These are phyloP conservation scores for Zangia roseola DNA, from an alignment of 768 basidiomycete species.

Conservation along the genomic window DNA sequence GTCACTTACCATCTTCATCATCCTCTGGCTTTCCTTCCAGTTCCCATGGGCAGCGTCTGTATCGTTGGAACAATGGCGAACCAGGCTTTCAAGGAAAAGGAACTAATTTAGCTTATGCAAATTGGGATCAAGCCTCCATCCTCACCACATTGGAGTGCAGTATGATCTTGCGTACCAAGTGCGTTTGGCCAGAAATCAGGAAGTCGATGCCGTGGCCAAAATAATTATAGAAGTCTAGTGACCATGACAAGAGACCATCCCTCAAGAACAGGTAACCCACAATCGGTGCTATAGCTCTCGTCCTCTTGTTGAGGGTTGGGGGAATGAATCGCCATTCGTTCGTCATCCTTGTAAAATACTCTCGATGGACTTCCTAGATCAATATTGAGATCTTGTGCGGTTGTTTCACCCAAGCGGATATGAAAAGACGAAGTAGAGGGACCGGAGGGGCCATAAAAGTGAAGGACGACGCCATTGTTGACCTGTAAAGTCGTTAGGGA, in stretches of 20 bases:
- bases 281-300: slow-evolving; percentile 50
- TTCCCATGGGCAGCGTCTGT: slow-evolving; percentile 91
- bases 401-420: slow-evolving; percentile 70
- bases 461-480: slow-evolving; percentile 67
- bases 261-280: slow-evolving; percentile 32
- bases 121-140: background rate
- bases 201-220: slow-evolving; percentile 91
- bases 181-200: slow-evolving; percentile 67
- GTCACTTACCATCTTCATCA: slow-evolving; percentile 68
- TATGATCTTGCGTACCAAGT: slow-evolving; percentile 80
- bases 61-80: slow-evolving; percentile 84
- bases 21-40: slow-evolving; percentile 78
- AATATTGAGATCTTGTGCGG: slow-evolving; percentile 75
- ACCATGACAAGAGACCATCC: slow-evolving; percentile 3
- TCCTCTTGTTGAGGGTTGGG: slow-evolving; percentile 41
- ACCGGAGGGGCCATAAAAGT: slow-evolving; percentile 59
- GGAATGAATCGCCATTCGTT: slow-evolving; percentile 82
- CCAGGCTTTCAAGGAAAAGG: slow-evolving; percentile 61
- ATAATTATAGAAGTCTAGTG: slow-evolving; percentile 86
- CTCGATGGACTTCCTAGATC: slow-evolving; percentile 79
- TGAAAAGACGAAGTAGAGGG: slow-evolving; percentile 42
- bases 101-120: background rate
- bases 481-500: slow-evolving; percentile 43
- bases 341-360: slow-evolving; percentile 85
- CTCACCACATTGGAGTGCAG: slow-evolving; percentile 86